Evolutionary conservation across 2,329 filamentous ascomycete genomes (phyloP), one percentile per base, ranked within the genome.

Genomic region (Phialophora verrucosa): DNA sequence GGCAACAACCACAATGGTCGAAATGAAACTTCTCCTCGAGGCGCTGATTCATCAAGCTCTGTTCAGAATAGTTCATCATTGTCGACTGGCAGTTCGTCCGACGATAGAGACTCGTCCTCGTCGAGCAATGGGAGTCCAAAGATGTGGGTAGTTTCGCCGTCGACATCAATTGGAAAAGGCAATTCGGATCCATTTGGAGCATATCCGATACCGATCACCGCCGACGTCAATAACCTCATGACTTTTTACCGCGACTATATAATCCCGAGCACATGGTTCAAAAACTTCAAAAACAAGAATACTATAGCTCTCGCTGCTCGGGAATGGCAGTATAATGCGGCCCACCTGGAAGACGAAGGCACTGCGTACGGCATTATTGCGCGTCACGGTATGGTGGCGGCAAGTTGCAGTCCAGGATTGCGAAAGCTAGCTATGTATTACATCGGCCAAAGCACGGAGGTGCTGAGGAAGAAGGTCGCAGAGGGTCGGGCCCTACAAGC

Each of bases 131-230:
- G 35, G 2, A 27, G 55, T 25, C 31, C 55, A 17, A 23, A 38
- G 10, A 53, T 17, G 20, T 62, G 47, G 60, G 17, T 35, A 20
- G 8, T 31, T 14, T 55, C 63, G 2, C 63, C 57, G 2, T 38
- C 51, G 7, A 55, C 57, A 23, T 25, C 42, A 17, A 54, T 65
- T 4, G 58, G 44, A 12, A 61, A 56, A 55, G 64, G 64, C 29
- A 66, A 66, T 35, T 66, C 64, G 7, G 64, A 66, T 49, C 64
- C 64, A 10, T 66, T 66, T 38, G 44, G 27, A 12, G 44, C 64
- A 29, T 66, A 32, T 20, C 38, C 64, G 20, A 49, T 63, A 20
- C 8, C 29, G 8, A 60, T 66, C n/a, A 61, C 57, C 10, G 29
- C 64, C 25, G 59, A 66, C 20, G 60, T 56, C 25, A 63, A 66